These are phyloP conservation scores for Porphyrellus cyaneotinctus DNA, from an alignment of 768 basidiomycete species.

Conservation along the genomic window DNA sequence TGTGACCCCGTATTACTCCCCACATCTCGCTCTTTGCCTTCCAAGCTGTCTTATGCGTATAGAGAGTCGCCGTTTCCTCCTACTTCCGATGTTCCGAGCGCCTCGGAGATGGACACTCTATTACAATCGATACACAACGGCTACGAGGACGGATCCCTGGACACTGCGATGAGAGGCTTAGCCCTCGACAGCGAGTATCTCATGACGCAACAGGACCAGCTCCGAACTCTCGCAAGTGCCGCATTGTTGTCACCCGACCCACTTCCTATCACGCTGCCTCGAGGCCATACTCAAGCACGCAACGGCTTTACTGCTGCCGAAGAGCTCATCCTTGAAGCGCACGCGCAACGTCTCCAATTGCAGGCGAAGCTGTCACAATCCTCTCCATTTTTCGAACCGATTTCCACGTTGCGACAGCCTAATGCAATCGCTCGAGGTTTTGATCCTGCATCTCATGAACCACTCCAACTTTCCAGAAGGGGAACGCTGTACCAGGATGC, in stretches of 20 bases:
- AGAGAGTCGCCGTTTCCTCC: conserved; percentile 15
- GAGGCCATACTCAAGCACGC: conserved; percentile 34
- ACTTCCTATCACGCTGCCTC: conserved; percentile 10
- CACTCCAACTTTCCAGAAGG: conserved; percentile 1
- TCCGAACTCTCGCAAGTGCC: conserved; percentile 23
- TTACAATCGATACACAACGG: conserved; percentile 34
- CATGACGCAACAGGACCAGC: conserved; percentile 17
- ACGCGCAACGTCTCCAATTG: conserved; percentile 29
- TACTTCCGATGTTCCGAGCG: conserved; percentile 21
- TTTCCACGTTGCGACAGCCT: conserved; percentile 3
- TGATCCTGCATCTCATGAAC: conserved; percentile 1
- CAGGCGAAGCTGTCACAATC: conserved; percentile 10
- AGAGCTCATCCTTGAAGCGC: conserved; percentile 61
- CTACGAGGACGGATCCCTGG: conserved; percentile 14
- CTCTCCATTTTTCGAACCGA: conserved; percentile 9
- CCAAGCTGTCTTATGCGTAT: conserved; percentile 17
- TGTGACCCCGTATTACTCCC: conserved; percentile 7
- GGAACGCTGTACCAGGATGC: conserved; percentile 17
- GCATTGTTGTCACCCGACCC: conserved; percentile 9
- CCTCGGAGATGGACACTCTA: conserved; percentile 38
- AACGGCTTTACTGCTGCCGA: conserved; percentile 68
- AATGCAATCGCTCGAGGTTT: conserved; percentile 9
- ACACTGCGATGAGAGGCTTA: conserved; percentile 10
- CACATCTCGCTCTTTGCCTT: conserved; percentile 19
- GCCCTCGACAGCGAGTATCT: conserved; percentile 17